These are phyloP conservation scores for Aspergillaceae sp. DNA, from an alignment of 2,329 filamentous ascomycete species.

Conservation along the genomic window DNA sequence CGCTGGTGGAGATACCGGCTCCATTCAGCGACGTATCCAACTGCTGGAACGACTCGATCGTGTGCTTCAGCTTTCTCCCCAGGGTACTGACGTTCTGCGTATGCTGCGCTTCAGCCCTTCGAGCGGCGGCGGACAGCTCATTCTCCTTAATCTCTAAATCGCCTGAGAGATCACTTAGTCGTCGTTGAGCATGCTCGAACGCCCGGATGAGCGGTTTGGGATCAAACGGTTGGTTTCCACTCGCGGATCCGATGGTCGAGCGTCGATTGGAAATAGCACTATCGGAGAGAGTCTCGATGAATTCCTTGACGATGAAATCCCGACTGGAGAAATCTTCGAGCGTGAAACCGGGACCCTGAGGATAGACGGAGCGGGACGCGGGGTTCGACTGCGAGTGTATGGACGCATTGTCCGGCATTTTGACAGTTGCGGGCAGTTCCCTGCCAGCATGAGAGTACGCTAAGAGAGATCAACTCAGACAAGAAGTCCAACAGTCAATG, in stretches of 20 bases:
- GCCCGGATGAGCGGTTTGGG: conserved; percentile 93
- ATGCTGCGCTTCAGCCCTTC: conserved; percentile 85
- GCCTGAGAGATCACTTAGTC: conserved; percentile 51
- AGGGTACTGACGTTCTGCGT: conserved; percentile 82
- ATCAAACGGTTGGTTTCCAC: conserved; percentile 59
- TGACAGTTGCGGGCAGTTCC: conserved; percentile 9
- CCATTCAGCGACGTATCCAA: conserved; percentile 76
- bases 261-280: conserved; percentile 68
- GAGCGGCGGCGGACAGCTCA: conserved; percentile 79
- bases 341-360: conserved; percentile 71
- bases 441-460: conserved; percentile 1
- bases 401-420: conserved; percentile 32
- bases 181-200: conserved; percentile 63
- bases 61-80: conserved; percentile 80
- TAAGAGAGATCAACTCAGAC: neutral
- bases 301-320: conserved; percentile 97
- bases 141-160: conserved; percentile 86
- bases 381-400: conserved; percentile 33
- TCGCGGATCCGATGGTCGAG: conserved; percentile 50
- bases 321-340: conserved; percentile 80
- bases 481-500: neutral
- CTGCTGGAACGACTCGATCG: conserved; percentile 83
- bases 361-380: conserved; percentile 60
- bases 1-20: conserved; percentile 31
- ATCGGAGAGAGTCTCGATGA: conserved; percentile 87